Percentiles rank a stretch among this genome's conserved stretches.
Conservation (phyloP, 495 filamentous ascomycete species). For the Tuber aestivum region DNA sequence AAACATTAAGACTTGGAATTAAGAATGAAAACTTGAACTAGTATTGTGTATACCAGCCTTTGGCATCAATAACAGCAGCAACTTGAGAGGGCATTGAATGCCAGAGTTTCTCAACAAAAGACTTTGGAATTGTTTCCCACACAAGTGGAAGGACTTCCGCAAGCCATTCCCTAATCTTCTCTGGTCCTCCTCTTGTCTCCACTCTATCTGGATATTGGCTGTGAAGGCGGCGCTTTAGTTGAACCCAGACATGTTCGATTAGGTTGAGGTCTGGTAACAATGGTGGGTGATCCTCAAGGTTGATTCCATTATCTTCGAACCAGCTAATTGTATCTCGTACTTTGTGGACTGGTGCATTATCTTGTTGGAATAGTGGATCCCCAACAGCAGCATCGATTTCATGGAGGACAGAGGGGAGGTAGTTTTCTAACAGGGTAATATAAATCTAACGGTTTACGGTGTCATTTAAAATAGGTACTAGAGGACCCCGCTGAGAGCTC, state of each 20-base stretch:
- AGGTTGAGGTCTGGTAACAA: no score
- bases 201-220: conserved; percentile 13
- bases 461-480: conserved; percentile 13
- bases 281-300: conserved; percentile 39
- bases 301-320: conserved; percentile 31
- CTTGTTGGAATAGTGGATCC: conserved; percentile 29
- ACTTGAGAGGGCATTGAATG: conserved; percentile 2
- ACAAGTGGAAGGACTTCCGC: conserved; percentile 2
- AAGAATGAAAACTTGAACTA: no score
- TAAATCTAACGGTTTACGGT: conserved; percentile 13
- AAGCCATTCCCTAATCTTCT: not conserved
- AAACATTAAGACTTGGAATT: no score
- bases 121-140: conserved; percentile 6
- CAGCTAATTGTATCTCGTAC: conserved; percentile 21
- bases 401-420: not conserved
- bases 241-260: conserved; percentile 41
- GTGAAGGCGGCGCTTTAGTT: conserved; percentile 27
- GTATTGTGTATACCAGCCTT: no score
- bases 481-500: no score
- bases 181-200: conserved; percentile 11
- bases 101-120: conserved; percentile 8
- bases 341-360: conserved; percentile 36
- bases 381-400: not conserved
- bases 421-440: not conserved
- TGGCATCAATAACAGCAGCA: not conserved